A percentile compares a stretch with the other conserved stretches of the same genome.
Evolutionary conservation across 768 basidiomycete genomes (phyloP).

Genomic region (Tricholoma flavovirens): DNA sequence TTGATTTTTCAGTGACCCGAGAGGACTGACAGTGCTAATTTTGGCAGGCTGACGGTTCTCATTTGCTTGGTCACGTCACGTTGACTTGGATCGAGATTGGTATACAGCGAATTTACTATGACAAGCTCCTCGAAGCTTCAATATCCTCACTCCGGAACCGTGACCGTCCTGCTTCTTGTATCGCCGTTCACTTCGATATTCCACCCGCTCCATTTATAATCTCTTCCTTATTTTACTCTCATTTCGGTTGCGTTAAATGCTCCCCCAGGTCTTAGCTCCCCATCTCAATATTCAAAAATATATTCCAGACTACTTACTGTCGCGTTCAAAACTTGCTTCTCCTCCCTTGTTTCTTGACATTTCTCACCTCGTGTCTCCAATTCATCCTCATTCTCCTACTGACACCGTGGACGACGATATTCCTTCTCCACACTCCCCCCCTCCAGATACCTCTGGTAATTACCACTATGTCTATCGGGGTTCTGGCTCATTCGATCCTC

Average conservation of each 20-base stretch:
- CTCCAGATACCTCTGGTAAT: constrained; percentile 20
- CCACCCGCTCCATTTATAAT: constrained; percentile 15
- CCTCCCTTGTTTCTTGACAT: constrained; percentile 22
- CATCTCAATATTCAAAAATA: constrained; percentile 21
- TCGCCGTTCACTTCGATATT: constrained; percentile 3
- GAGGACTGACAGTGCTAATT: neutral
- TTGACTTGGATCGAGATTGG: constrained; percentile 27
- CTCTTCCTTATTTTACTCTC: constrained; percentile 4
- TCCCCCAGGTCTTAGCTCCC: constrained; percentile 19
- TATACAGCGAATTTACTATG: neutral
- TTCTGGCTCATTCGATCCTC: constrained; percentile 26
- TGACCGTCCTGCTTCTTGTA: constrained; percentile 16
- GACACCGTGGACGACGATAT: constrained; percentile 34
- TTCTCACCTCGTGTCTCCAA: constrained; percentile 20
- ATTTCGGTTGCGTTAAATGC: constrained; percentile 13
- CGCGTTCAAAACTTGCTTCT: constrained; percentile 19
- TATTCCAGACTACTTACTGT: constrained; percentile 10
- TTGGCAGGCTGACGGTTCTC: constrained; percentile 1
- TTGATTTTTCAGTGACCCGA: constrained; percentile 21
- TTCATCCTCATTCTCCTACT: constrained; percentile 23
- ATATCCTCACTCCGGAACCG: constrained; percentile 18
- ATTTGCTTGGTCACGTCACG: constrained; percentile 21
- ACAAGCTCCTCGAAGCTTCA: constrained; percentile 15
- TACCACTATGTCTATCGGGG: constrained; percentile 26
- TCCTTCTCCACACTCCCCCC: constrained; percentile 28